These are phyloP conservation scores for Coniochaeta hoffmannii DNA, from an alignment of 2,329 filamentous ascomycete species.

Conservation along the genomic window DNA sequence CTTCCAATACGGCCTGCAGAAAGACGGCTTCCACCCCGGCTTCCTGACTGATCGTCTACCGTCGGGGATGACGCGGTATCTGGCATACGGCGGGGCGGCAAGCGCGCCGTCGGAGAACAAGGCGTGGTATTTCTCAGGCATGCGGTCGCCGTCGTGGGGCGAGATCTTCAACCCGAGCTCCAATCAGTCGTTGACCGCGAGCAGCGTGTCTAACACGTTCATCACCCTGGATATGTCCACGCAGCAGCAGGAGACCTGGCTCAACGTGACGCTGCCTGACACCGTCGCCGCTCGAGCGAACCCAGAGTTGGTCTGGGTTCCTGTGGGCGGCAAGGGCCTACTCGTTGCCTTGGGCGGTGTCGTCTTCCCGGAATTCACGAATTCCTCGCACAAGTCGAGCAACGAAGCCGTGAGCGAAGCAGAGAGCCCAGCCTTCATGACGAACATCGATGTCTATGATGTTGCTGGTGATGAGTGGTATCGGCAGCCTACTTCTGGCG, in stretches of 20 bases:
- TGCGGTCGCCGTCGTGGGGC: constrained; percentile 42
- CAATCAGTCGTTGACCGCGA: constrained; percentile 28
- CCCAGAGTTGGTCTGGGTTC: constrained; percentile 65
- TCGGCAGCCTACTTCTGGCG: constrained; percentile 56
- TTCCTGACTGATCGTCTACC: constrained; percentile 35
- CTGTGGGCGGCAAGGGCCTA: constrained; percentile 68
- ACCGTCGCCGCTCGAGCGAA: constrained; percentile 49
- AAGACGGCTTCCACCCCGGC: constrained; percentile 32
- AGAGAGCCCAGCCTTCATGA: constrained; percentile 63
- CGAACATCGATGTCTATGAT: constrained; percentile 70
- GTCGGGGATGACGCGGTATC: constrained; percentile 46
- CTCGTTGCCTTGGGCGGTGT: constrained; percentile 73
- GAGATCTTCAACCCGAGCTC: constrained; percentile 32
- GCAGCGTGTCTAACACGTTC: constrained; percentile 45
- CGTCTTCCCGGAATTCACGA: constrained; percentile 45
- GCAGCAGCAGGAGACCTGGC: constrained; percentile 45
- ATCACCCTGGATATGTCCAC: constrained; percentile 53
- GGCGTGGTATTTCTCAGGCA: constrained; percentile 64
- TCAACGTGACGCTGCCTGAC: constrained; percentile 44
- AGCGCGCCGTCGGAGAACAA: constrained; percentile 63
- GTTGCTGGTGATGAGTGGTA: constrained; percentile 62
- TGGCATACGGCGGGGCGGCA: constrained; percentile 56
- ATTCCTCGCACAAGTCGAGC: constrained; percentile 15
- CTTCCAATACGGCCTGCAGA: constrained; percentile 41
- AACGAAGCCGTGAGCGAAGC: constrained; percentile 34